These are phyloP conservation scores for Globisporangium perplexum DNA, from an alignment of 352 stramenopile species.

Conservation along the genomic window DNA sequence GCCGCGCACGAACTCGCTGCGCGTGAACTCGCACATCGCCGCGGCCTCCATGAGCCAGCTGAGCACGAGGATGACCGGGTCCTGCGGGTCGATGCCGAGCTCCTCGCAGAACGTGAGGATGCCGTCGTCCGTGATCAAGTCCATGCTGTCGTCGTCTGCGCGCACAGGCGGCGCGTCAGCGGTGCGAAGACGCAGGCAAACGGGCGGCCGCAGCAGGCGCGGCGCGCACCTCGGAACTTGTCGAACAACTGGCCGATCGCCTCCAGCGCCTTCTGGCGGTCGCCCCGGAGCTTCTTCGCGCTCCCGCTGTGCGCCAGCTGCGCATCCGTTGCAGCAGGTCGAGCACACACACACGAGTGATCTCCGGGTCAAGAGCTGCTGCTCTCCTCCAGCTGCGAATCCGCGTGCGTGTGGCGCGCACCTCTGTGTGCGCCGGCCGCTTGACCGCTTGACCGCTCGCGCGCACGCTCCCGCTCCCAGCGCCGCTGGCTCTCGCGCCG, in stretches of 20 bases:
- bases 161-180: neutral
- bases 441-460: constrained; percentile 26
- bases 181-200: no score
- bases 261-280: constrained; percentile 23
- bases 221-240: constrained; percentile 42
- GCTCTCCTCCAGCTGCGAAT: no score
- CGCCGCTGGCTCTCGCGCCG: constrained; percentile 15
- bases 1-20: constrained; percentile 61
- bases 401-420: neutral
- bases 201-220: no score
- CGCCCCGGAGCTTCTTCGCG: constrained; percentile 53
- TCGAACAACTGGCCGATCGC: constrained; percentile 57
- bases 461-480: neutral
- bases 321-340: neutral
- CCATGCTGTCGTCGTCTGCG: constrained; percentile 54
- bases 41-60: constrained; percentile 75
- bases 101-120: constrained; percentile 70
- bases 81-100: constrained; percentile 65
- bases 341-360: neutral
- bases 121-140: constrained; percentile 75
- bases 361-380: neutral
- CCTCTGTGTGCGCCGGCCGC: constrained; percentile 22
- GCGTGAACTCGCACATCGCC: constrained; percentile 76
- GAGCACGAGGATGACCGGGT: constrained; percentile 75
- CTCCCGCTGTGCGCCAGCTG: constrained; percentile 8